Evolutionary conservation across 2,329 filamentous ascomycete species (phyloP).

Genomic region (Dactylonectria estremocensis): DNA sequence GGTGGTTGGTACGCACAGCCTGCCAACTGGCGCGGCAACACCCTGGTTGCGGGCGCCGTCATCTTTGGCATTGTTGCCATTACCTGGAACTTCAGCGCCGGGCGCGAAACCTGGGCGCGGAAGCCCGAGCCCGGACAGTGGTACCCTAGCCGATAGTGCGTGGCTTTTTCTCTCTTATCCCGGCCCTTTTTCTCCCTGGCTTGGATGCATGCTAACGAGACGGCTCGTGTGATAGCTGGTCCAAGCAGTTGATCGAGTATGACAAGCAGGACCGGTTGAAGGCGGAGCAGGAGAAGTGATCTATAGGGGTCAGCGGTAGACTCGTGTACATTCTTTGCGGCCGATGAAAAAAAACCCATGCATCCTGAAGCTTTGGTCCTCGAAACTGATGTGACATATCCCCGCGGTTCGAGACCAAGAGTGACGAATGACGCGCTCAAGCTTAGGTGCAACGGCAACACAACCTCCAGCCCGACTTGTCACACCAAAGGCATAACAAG

Average conservation of each 20-base stretch:
- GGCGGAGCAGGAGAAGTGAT: slow-evolving; percentile 50
- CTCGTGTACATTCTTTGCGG: slow-evolving; percentile 46
- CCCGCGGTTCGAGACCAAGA: no score
- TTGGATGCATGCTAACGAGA: slow-evolving; percentile 38
- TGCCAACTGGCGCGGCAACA: slow-evolving; percentile 95
- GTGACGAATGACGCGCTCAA: not conserved
- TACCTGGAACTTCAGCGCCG: slow-evolving; percentile 81
- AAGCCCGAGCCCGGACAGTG: slow-evolving; percentile 85
- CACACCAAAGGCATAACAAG: not conserved
- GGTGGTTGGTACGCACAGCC: slow-evolving; percentile 99
- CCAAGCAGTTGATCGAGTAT: slow-evolving; percentile 62
- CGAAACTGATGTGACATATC: not conserved
- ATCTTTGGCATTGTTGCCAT: slow-evolving; percentile 78
- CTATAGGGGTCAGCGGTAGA: slow-evolving; percentile 36
- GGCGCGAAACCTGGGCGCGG: slow-evolving; percentile 79
- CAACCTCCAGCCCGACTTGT: not conserved
- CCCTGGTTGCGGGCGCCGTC: slow-evolving; percentile 79
- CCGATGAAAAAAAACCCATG: slow-evolving; percentile 34
- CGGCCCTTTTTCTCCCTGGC: not conserved
- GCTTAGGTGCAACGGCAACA: not conserved
- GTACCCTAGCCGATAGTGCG: slow-evolving; percentile 88
- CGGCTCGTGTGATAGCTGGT: slow-evolving; percentile 55
- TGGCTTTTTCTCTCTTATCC: slow-evolving; percentile 41
- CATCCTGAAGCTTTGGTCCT: not conserved
- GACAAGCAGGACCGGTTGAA: slow-evolving; percentile 60